phyloP scores from a whole-genome alignment of 2,329 filamentous ascomycete genomes.

The Alternaria metachromatica region DNA sequence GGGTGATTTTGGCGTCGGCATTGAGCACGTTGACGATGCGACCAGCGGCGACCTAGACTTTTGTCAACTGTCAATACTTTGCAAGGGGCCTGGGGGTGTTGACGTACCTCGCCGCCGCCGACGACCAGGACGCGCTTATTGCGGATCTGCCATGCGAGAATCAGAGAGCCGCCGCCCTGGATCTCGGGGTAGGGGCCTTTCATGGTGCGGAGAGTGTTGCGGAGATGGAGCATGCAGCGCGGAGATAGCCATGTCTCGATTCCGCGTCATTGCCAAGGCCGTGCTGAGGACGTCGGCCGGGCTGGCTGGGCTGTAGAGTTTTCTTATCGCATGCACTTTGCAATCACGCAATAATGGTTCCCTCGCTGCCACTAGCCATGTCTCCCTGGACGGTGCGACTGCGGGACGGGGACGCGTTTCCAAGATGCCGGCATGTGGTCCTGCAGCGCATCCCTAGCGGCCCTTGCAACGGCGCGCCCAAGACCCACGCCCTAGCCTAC shows the following conservation, averaged over 20 bases:
- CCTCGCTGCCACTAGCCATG: neutral
- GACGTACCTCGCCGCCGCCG: slow-evolving; percentile 86
- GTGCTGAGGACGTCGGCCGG: neutral
- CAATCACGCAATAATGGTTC: neutral
- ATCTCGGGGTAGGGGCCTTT: slow-evolving; percentile 73
- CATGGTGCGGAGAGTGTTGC: slow-evolving; percentile 48
- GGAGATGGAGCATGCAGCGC: slow-evolving; percentile 26
- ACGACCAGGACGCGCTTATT: slow-evolving; percentile 90
- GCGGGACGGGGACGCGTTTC: neutral
- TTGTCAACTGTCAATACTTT: slow-evolving; percentile 44
- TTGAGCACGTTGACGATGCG: slow-evolving; percentile 94
- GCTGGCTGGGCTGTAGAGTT: neutral
- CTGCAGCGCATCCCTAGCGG: slow-evolving; percentile 26
- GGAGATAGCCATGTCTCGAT: slow-evolving; percentile 29
- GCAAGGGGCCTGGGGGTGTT: neutral
- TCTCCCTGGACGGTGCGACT: neutral
- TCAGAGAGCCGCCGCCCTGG: slow-evolving; percentile 88
- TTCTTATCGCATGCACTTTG: neutral
- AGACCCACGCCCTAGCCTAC: slow-evolving; percentile 16
- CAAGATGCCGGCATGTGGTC: slow-evolving; percentile 11
- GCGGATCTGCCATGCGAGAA: slow-evolving; percentile 94
- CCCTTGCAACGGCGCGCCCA: slow-evolving; percentile 19
- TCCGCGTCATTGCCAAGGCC: slow-evolving; percentile 23
- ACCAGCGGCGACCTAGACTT: slow-evolving; percentile 83
- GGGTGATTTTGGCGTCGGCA: slow-evolving; percentile 87